These are phyloP conservation scores for Aureobasidium sp. DNA, from an alignment of 2,329 filamentous ascomycete genomes.

Conservation along the genomic window DNA sequence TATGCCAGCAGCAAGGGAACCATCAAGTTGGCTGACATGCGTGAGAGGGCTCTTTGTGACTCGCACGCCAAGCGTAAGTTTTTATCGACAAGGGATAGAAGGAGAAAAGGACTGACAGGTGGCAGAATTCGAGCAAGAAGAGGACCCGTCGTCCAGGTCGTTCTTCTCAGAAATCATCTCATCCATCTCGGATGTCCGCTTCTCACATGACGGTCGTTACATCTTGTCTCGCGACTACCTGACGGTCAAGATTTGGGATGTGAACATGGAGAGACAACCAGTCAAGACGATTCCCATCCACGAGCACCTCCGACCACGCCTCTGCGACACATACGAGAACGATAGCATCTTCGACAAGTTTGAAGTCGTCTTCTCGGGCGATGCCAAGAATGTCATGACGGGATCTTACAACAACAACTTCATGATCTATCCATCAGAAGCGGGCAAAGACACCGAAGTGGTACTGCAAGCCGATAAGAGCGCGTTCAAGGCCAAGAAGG, in stretches of 20 bases:
- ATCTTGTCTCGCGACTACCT: constrained; percentile 96
- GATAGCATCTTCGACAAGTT: constrained; percentile 99
- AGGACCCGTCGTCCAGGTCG: constrained; percentile 90
- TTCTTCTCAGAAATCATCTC: constrained; percentile 99
- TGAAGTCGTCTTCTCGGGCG: constrained; percentile 96
- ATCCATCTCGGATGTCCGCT: constrained; percentile 96
- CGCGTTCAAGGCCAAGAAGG: constrained; percentile 99
- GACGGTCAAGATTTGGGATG: constrained; percentile 99
- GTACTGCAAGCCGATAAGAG: constrained; percentile 97
- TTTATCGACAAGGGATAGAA: not conserved
- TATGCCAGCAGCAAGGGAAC: constrained; percentile 98
- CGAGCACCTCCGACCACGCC: constrained; percentile 83
- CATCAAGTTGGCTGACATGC: constrained; percentile 98
- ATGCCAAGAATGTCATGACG: constrained; percentile 98
- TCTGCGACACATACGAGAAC: constrained; percentile 98
- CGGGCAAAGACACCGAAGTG: constrained; percentile 92
- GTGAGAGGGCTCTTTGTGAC: constrained; percentile 91
- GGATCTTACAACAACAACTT: constrained; percentile 99
- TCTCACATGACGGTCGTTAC: constrained; percentile 92
- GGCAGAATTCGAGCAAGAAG: constrained; percentile 95
- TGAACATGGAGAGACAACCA: constrained; percentile 96
- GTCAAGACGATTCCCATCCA: constrained; percentile 99
- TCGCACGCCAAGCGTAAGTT: constrained; percentile 85
- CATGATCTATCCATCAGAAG: constrained; percentile 98
- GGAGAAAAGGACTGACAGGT: constrained; percentile 14